Conservation (phyloP, 2,329 filamentous ascomycete genomes). For the Seiridium cupressi region DNA sequence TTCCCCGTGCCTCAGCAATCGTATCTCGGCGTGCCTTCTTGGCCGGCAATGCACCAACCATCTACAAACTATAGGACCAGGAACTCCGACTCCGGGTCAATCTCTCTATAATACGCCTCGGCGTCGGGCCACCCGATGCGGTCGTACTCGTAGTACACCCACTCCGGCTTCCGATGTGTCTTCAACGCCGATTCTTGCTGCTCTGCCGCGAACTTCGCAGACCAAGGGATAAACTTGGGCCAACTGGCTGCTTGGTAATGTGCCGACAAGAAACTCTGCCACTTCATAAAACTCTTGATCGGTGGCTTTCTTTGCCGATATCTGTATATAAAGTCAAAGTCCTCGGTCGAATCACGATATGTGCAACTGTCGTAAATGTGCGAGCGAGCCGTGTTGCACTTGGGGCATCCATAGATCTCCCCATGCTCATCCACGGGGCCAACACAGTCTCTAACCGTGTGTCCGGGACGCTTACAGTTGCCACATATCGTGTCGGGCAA, state of each 20-base stretch:
- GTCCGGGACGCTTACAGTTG: conserved; percentile 4
- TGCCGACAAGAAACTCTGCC: conserved; percentile 6
- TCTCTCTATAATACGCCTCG: conserved; percentile 3
- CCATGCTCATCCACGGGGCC: conserved; percentile 8
- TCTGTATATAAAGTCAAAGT: conserved; percentile 9
- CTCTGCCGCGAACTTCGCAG: conserved; percentile 4
- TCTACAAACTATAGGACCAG: background rate
- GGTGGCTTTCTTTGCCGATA: conserved; percentile 10
- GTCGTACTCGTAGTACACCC: conserved; percentile 10
- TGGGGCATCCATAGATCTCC: conserved; percentile 10
- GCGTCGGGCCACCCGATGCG: conserved; percentile 5
- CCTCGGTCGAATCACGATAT: background rate
- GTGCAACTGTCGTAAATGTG: conserved; percentile 8
- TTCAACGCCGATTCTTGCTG: conserved; percentile 4
- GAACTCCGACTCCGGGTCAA: conserved; percentile 10
- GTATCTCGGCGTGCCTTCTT: background rate
- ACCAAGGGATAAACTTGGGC: conserved; percentile 10
- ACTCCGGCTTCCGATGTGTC: conserved; percentile 5
- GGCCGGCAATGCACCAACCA: no score
- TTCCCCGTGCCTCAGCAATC: background rate
- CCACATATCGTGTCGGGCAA: background rate
- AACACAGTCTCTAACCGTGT: conserved; percentile 8
- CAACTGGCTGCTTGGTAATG: background rate
- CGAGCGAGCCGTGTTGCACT: conserved; percentile 4
- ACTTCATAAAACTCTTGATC: conserved; percentile 3